Conservation (phyloP, 768 basidiomycete genomes). For the Russula foetens region DNA sequence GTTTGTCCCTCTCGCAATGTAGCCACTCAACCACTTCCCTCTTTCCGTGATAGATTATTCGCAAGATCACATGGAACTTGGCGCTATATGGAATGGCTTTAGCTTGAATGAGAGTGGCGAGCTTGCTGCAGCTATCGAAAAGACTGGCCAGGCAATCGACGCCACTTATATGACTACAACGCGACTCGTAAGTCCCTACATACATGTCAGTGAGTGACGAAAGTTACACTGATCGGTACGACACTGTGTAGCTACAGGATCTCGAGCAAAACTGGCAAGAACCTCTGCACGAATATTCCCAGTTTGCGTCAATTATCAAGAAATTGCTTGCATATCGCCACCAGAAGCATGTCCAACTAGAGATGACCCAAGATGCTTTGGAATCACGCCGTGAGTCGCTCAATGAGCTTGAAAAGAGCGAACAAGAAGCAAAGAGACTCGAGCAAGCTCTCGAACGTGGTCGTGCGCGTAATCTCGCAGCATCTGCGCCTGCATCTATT, state of each 20-base stretch:
- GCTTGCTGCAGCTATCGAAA: slow-evolving; percentile 83
- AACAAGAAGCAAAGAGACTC: slow-evolving; percentile 80
- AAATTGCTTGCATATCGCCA: slow-evolving; percentile 90
- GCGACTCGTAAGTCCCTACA: slow-evolving; percentile 52
- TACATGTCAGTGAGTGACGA: not conserved
- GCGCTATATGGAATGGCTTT: slow-evolving; percentile 87
- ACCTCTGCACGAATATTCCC: slow-evolving; percentile 90
- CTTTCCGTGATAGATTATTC: slow-evolving; percentile 47
- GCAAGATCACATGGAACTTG: slow-evolving; percentile 85
- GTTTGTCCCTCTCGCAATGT: not conserved
- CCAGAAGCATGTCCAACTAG: slow-evolving; percentile 96
- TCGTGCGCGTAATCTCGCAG: slow-evolving; percentile 27
- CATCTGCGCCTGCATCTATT: not conserved
- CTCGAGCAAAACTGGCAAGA: slow-evolving; percentile 95
- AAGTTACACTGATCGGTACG: not conserved
- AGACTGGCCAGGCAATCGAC: slow-evolving; percentile 94
- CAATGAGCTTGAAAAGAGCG: slow-evolving; percentile 87
- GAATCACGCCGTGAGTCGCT: slow-evolving; percentile 78
- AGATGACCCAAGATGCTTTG: slow-evolving; percentile 89
- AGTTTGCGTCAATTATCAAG: slow-evolving; percentile 93
- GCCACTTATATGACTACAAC: slow-evolving; percentile 90
- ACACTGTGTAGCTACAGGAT: slow-evolving; percentile 63
- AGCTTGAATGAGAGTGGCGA: slow-evolving; percentile 76
- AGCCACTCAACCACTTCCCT: not conserved
- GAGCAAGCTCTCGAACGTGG: slow-evolving; percentile 78